Evolutionary conservation across 2,329 filamentous ascomycete species (phyloP).

Genomic region (Phyllosticta citriasiana): DNA sequence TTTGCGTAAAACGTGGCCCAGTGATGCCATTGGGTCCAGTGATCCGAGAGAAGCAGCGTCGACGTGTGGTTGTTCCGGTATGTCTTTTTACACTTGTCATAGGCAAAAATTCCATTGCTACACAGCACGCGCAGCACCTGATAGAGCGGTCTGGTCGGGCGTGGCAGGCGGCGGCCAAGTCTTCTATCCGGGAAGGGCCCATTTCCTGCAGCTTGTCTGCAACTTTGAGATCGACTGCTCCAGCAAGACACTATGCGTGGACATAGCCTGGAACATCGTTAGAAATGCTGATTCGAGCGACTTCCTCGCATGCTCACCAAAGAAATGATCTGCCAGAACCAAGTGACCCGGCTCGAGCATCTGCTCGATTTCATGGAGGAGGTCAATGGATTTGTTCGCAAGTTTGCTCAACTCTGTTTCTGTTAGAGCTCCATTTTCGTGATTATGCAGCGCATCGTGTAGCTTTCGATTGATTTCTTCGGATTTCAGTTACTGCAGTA

Average conservation of each 20-base stretch:
- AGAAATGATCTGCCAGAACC: constrained; percentile 20
- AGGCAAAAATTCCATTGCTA: constrained; percentile 30
- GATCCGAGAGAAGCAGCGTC: constrained; percentile 22
- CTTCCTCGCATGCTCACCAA: neutral
- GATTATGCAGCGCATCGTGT: neutral
- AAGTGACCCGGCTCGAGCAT: constrained; percentile 16
- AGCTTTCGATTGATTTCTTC: neutral
- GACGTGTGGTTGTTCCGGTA: constrained; percentile 30
- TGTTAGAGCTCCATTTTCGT: neutral
- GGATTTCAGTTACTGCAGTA: neutral
- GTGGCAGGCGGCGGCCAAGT: constrained; percentile 13
- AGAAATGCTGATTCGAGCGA: constrained; percentile 3
- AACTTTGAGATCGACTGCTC: constrained; percentile 22
- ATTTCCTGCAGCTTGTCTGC: constrained; percentile 20
- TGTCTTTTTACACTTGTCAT: constrained; percentile 16
- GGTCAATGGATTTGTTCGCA: constrained; percentile 12
- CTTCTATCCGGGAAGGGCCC: constrained; percentile 14
- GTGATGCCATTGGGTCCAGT: constrained; percentile 38
- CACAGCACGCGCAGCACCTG: constrained; percentile 24
- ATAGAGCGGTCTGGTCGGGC: constrained; percentile 20
- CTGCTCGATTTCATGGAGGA: constrained; percentile 12
- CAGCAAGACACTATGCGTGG: constrained; percentile 21
- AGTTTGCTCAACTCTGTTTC: neutral
- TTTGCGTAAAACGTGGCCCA: constrained; percentile 37
- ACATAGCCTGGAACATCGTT: constrained; percentile 16